A percentile compares a stretch with the other conserved stretches of the same genome.
Evolutionary conservation across 345 rosid species (phyloP).

Genomic region (Eucalyptus guilfoylei): DNA sequence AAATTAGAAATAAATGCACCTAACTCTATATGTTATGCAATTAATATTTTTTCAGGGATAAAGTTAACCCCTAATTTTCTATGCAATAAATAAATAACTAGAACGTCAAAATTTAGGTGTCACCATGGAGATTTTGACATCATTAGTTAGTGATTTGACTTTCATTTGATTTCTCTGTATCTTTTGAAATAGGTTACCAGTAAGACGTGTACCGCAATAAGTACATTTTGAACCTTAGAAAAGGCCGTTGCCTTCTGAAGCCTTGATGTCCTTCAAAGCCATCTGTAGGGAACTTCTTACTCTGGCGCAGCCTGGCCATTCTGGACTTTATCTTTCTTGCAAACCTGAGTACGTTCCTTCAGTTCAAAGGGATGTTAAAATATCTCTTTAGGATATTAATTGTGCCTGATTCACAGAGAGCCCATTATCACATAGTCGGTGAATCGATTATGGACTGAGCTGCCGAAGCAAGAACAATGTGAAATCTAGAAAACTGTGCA

Average conservation of each 20-base stretch:
- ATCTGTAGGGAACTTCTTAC: background rate
- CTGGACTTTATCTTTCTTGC: background rate
- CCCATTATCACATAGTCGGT: background rate
- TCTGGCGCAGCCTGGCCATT: background rate
- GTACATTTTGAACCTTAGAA: background rate
- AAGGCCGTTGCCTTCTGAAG: background rate
- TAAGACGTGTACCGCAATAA: background rate
- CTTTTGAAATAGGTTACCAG: background rate
- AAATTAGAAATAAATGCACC: no score
- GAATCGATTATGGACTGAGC: background rate
- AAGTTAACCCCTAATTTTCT: no score
- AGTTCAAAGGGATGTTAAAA: background rate
- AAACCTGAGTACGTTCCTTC: background rate
- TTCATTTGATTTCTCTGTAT: background rate
- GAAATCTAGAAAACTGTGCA: background rate
- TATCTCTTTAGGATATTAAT: background rate
- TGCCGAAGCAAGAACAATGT: background rate
- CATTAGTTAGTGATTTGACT: background rate
- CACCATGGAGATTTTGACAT: background rate
- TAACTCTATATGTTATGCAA: no score
- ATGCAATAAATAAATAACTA: no score
- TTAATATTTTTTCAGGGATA: no score
- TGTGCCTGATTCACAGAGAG: background rate
- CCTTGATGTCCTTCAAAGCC: background rate
- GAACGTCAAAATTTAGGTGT: no score